phyloP scores from a whole-genome alignment of 2,329 filamentous ascomycete genomes.

The Lojkania enalia region DNA sequence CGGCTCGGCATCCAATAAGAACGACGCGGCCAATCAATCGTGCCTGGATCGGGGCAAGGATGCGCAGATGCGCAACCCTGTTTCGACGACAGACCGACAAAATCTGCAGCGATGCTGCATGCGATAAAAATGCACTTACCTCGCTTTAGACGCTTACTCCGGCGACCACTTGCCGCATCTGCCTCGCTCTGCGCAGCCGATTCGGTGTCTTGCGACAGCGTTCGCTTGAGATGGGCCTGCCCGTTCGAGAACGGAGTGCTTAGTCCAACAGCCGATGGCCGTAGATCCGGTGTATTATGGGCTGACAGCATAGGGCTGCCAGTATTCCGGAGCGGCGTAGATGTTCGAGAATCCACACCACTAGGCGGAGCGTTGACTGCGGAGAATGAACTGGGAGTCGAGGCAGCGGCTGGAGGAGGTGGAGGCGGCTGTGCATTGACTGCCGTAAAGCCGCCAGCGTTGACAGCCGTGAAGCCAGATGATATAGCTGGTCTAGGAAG shows the following conservation, averaged over 20 bases:
- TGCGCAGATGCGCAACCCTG: slow-evolving; percentile 26
- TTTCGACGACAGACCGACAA: slow-evolving; percentile 24
- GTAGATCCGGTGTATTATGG: slow-evolving; percentile 67
- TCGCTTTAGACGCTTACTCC: slow-evolving; percentile 93
- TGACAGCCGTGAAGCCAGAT: slow-evolving; percentile 74
- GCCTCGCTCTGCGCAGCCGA: slow-evolving; percentile 64
- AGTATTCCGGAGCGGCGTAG: slow-evolving; percentile 62
- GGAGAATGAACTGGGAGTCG: slow-evolving; percentile 53
- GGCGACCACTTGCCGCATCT: slow-evolving; percentile 58
- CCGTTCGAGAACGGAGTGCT: slow-evolving; percentile 59
- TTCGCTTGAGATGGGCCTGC: slow-evolving; percentile 70
- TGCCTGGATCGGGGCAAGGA: slow-evolving; percentile 26
- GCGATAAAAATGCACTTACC: slow-evolving; percentile 55
- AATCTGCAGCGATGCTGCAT: slow-evolving; percentile 23
- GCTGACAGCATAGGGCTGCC: slow-evolving; percentile 67
- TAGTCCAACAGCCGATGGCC: slow-evolving; percentile 52
- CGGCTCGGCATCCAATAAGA: slow-evolving; percentile 23
- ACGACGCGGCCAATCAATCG: slow-evolving; percentile 14
- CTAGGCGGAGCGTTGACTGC: slow-evolving; percentile 60
- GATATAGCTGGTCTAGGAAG: slow-evolving; percentile 60
- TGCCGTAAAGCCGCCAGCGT: slow-evolving; percentile 64
- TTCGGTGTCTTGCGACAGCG: slow-evolving; percentile 57
- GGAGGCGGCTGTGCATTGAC: slow-evolving; percentile 58
- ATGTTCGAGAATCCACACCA: slow-evolving; percentile 56
- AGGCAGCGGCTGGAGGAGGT: slow-evolving; percentile 22